phyloP scores from a whole-genome alignment of 202 grass and related monocot genomes.

The Bolboschoenoplectus hybrid region DNA sequence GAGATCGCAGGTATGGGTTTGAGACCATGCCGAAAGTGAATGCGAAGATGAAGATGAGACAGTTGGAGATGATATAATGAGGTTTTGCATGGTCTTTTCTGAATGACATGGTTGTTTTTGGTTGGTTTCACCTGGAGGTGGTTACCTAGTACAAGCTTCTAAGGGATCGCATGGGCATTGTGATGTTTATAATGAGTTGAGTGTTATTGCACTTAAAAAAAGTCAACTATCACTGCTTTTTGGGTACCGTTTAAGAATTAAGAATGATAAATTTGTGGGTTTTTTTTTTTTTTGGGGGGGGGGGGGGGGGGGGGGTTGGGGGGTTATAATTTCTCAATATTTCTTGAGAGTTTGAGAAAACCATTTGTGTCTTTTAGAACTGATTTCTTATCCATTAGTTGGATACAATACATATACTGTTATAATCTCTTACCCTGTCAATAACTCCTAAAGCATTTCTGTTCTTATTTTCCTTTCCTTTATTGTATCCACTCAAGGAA shows the following conservation, averaged over 20 bases:
- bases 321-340: not conserved
- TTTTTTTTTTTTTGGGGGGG: no score
- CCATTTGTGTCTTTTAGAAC: not conserved
- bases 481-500: not conserved
- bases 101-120: conserved; percentile 6
- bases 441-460: not conserved
- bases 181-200: not conserved
- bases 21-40: conserved; percentile 54
- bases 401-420: no score
- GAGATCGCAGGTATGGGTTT: conserved; percentile 37
- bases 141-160: not conserved
- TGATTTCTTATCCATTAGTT: no score
- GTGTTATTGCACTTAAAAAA: not conserved
- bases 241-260: not conserved
- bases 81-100: conserved; percentile 18
- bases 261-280: not conserved
- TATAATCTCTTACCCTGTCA: no score
- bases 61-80: not conserved
- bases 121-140: not conserved
- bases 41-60: conserved; percentile 44
- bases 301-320: no score
- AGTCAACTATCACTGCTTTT: not conserved
- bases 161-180: not conserved
- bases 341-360: not conserved
- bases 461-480: not conserved